These are phyloP conservation scores for Marsdenia floribunda DNA, from an alignment of 257 asterid species.

Conservation along the genomic window DNA sequence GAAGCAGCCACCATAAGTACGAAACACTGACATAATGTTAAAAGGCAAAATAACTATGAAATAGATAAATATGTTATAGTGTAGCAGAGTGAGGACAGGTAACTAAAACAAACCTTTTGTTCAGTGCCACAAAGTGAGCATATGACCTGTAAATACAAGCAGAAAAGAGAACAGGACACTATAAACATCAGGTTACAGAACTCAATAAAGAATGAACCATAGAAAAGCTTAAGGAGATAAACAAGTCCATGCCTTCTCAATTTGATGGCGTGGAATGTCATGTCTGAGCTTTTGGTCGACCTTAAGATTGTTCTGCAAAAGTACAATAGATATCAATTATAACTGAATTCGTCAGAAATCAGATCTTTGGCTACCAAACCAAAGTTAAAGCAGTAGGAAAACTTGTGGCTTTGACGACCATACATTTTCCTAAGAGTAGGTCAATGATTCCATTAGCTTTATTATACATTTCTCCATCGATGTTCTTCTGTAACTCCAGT, in stretches of 20 bases:
- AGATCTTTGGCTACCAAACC: neutral
- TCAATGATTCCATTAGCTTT: too few species aligned
- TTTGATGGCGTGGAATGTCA: slow-evolving; percentile 71
- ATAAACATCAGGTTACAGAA: neutral
- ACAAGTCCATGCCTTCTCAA: slow-evolving; percentile 44
- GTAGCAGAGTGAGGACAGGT: neutral
- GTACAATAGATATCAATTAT: neutral
- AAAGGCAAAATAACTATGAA: neutral
- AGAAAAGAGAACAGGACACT: slow-evolving; percentile 9
- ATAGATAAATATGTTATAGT: neutral
- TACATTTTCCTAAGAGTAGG: too few species aligned
- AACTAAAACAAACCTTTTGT: slow-evolving; percentile 60
- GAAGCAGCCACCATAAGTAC: neutral
- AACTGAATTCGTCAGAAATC: neutral
- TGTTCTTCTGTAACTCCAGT: neutral
- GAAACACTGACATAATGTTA: neutral
- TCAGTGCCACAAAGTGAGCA: slow-evolving; percentile 83
- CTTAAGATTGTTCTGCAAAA: slow-evolving; percentile 51
- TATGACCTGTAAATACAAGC: slow-evolving; percentile 45
- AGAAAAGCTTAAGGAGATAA: neutral
- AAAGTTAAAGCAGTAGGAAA: neutral
- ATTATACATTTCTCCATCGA: neutral
- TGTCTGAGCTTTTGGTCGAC: slow-evolving; percentile 63
- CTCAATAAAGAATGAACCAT: neutral
- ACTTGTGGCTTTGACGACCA: neutral